Base-by-base conservation (phyloP, 768 basidiomycete genomes). In the Gymnopilus junonius region DNA sequence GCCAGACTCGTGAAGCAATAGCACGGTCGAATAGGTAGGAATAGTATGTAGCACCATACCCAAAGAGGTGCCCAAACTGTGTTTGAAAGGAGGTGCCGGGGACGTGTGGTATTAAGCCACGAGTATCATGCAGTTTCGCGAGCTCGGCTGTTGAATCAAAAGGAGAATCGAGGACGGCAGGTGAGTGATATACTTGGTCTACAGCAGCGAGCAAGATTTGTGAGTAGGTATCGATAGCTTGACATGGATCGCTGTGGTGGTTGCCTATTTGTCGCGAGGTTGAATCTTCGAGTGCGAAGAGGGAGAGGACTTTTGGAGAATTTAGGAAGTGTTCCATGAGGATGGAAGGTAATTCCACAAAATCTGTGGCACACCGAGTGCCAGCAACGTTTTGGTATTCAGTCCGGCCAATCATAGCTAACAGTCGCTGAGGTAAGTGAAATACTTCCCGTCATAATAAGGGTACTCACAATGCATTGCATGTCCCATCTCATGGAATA, bases 401-500 rank as follows among this genome's bases (percentile, higher is more conserved):
- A 8, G 96, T 99, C 48, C 93, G 85, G 45, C 97, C 97, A 65
- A 99, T 90, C 97, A 99, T 99, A 1, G 97, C 97, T 99, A 68
- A 12, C 27, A 31, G 45, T 34, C 46, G 32, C n/a, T 35, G 56
- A 31, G 17, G 46, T 65, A 34, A 58, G n/a, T 50, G 50, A 20
- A 4, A 27, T 11, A 27, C 17, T 31, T 35, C 23, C 27, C 34
- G 58, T 55, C 55, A 50, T 21, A 55, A 43, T 48, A 39, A 58
- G 46, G 29, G 42, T 12, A 82, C 95, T 83, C 71, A 98, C 97
- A 99, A 74, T 99, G 97, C 87, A 99, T 95, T 11, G 97, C 97
- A 77, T 99, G 97, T 0, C 97, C 97, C 95, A 99, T 97, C 78
- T 99, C 97, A 70, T 99, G 97, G 78, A 95, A 97, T 23, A 99